Evolutionary conservation across 257 asterid genomes (phyloP).

Genomic region (Plectranthus barbatus): DNA sequence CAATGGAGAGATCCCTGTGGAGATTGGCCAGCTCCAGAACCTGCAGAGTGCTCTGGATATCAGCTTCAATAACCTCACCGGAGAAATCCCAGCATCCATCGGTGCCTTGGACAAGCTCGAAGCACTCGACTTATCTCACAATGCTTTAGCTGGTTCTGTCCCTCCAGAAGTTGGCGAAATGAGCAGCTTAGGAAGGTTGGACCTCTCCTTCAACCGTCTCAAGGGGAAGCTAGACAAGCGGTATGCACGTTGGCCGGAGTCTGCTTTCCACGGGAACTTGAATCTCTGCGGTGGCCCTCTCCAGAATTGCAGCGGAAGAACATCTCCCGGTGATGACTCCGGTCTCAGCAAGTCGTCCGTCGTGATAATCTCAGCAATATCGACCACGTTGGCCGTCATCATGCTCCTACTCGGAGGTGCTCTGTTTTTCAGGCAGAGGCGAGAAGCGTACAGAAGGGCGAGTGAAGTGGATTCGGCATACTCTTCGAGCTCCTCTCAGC

Average conservation of each 20-base stretch:
- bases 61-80: conserved; percentile 69
- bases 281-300: conserved; percentile 82
- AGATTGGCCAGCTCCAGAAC: conserved; percentile 64
- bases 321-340: conserved; percentile 11
- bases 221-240: conserved; percentile 55
- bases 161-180: conserved; percentile 63
- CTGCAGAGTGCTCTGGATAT: conserved; percentile 70
- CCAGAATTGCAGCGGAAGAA: conserved; percentile 30
- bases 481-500: conserved; percentile 65
- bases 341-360: conserved; percentile 39
- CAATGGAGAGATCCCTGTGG: conserved; percentile 61
- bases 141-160: conserved; percentile 52
- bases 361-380: conserved; percentile 55
- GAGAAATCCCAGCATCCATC: conserved; percentile 52
- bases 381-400: conserved; percentile 36
- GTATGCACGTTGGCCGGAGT: conserved; percentile 70
- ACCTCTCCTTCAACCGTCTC: conserved; percentile 72
- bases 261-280: conserved; percentile 54
- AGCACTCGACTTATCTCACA: conserved; percentile 73
- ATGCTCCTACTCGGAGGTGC: conserved; percentile 57
- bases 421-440: conserved; percentile 48
- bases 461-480: conserved; percentile 35
- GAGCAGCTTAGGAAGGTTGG: conserved; percentile 73
- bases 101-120: conserved; percentile 67
- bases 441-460: conserved; percentile 40